Percentiles rank a stretch among this genome's conserved stretches.
Conservation (phyloP, 2,329 filamentous ascomycete genomes). For the Clonostachys rhizophaga region DNA sequence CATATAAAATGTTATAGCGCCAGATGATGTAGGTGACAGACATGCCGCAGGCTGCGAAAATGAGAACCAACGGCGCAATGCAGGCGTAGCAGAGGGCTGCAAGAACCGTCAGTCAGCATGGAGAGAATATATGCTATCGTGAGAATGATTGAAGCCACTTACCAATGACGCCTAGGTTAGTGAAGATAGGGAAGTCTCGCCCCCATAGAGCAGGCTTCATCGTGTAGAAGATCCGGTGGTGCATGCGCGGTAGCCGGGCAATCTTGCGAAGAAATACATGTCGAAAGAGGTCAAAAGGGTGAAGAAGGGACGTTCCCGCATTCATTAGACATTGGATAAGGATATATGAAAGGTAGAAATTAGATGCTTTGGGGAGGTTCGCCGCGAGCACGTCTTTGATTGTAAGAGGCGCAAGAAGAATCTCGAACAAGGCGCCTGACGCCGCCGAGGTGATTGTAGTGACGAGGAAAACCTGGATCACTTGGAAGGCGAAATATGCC, state of each 20-base stretch:
- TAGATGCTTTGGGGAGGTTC: conserved; percentile 78
- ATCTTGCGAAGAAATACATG: conserved; percentile 62
- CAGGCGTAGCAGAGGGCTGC: conserved; percentile 71
- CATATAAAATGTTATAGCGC: conserved; percentile 87
- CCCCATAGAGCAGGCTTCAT: conserved; percentile 78
- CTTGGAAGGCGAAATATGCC: conserved; percentile 85
- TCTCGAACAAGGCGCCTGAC: conserved; percentile 59
- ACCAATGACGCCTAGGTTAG: conserved; percentile 72
- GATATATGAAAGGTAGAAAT: conserved; percentile 94
- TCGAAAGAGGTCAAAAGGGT: conserved; percentile 58
- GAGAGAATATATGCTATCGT: conserved; percentile 4
- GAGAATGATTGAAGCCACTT: background rate
- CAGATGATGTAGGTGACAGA: conserved; percentile 82
- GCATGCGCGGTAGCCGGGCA: conserved; percentile 72
- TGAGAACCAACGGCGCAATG: conserved; percentile 80
- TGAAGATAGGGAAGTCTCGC: conserved; percentile 75
- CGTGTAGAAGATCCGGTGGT: conserved; percentile 73
- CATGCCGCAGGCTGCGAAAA: conserved; percentile 76
- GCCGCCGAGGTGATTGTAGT: conserved; percentile 80
- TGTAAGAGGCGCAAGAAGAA: conserved; percentile 56
- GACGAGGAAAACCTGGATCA: conserved; percentile 88
- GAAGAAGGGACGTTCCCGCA: conserved; percentile 69
- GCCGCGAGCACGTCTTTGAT: conserved; percentile 63
- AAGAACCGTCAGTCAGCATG: conserved; percentile 26
- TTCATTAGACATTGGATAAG: conserved; percentile 85